Evolutionary conservation across 2,329 filamentous ascomycete genomes (phyloP), one percentile per base, ranked within the genome.

Genomic region (Xylaria arbuscula): DNA sequence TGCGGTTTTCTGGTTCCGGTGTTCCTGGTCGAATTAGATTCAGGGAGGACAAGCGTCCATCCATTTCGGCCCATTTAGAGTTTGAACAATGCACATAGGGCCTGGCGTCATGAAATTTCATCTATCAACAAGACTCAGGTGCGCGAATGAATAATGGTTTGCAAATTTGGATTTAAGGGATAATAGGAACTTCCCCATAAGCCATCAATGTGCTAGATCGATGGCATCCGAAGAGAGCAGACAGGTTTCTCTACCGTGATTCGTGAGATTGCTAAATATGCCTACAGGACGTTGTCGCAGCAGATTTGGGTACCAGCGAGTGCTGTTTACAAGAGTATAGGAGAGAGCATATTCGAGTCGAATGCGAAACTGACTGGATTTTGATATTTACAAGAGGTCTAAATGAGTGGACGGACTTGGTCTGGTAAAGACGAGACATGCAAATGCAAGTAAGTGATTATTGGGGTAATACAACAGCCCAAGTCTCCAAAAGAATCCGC

Each of bases 51-150:
- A 17, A 19, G 51, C 17, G 47, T 15, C 28, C n/a, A 36, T 34
- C 24, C 19, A 51, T 42, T 47, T 47, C 8, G 13, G 6, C 15
- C 8, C 19, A 47, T 22, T 48, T 55, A 56, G 40, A 64, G 54
- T 59, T 56, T 40, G n/a, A 45, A 40, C 17, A 60, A 67, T 67
- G 55, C n/a, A 56, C 24, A 48, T 40, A 45, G 15, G 48, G 50
- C 65, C 48, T 38, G 65, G 50, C 55, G 55, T 60, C 48, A 47
- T 58, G 42, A 42, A 42, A 36, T 57, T 58, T 10, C n/a, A 57
- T 40, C 28, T 50, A 38, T 62, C 13, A 15, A 19, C 4, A 54
- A 45, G 38, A 54, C 8, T 42, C 8, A 32, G 19, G 3, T 47
- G 24, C 38, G 42, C 24, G n/a, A 62, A 38, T 38, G 53, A 58